Percentiles rank a stretch among this genome's conserved stretches.
Conservation (phyloP, 1,284 basidiomycete species). For the Austroboletus niveus region DNA sequence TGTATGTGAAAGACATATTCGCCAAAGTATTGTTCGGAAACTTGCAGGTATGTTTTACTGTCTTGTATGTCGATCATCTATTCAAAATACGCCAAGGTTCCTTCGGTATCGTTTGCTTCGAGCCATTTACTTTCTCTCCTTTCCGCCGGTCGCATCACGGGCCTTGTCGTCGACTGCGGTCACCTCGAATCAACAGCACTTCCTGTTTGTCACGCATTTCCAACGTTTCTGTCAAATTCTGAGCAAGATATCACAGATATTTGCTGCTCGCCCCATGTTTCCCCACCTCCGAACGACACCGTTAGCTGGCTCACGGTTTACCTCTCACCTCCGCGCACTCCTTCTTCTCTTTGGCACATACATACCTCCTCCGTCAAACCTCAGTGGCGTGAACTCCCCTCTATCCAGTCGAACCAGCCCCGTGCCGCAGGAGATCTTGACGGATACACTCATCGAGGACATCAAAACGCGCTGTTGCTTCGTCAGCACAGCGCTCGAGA, state of each 20-base stretch:
- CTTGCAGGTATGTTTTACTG: slow-evolving; percentile 61
- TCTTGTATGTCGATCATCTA: neutral
- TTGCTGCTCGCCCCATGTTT: slow-evolving; percentile 82
- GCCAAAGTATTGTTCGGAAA: slow-evolving; percentile 89
- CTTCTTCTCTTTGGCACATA: slow-evolving; percentile 81
- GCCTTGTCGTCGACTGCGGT: slow-evolving; percentile 90
- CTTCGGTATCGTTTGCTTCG: slow-evolving; percentile 89
- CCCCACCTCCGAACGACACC: slow-evolving; percentile 80
- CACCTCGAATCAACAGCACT: slow-evolving; percentile 86
- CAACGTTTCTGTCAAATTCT: neutral
- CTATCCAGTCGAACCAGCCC: slow-evolving; percentile 59
- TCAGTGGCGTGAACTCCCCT: slow-evolving; percentile 62
- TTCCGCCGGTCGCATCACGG: slow-evolving; percentile 85
- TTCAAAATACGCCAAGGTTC: slow-evolving; percentile 54
- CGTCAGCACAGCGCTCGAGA: slow-evolving; percentile 58
- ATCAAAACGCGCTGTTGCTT: slow-evolving; percentile 83
- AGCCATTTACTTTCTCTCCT: slow-evolving; percentile 83
- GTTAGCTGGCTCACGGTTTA: slow-evolving; percentile 73
- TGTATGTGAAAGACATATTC: slow-evolving; percentile 85
- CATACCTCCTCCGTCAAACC: slow-evolving; percentile 69
- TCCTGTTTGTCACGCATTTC: slow-evolving; percentile 59
- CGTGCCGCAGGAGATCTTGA: slow-evolving; percentile 73
- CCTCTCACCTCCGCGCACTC: slow-evolving; percentile 73
- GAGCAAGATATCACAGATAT: slow-evolving; percentile 58
- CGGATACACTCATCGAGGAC: slow-evolving; percentile 74